phyloP scores from a whole-genome alignment of 2,329 filamentous ascomycete genomes.

The Botrytis squamosa region DNA sequence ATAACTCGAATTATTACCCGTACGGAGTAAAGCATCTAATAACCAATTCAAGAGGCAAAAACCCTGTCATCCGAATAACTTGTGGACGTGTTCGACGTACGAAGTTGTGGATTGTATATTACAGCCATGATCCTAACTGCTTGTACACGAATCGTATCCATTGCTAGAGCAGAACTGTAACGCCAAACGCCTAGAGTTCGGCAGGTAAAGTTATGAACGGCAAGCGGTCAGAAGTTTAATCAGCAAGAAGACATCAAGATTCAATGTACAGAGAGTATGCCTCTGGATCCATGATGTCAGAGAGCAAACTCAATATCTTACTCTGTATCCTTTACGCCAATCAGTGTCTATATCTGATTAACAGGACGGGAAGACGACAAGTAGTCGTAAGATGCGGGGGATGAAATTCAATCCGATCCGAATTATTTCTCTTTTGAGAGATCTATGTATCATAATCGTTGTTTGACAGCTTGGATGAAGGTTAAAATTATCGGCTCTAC shows the following conservation, averaged over 20 bases:
- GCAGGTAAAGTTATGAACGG: neutral
- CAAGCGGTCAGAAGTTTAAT: neutral
- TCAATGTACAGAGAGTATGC: neutral
- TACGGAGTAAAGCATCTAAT: neutral
- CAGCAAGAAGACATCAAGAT: neutral
- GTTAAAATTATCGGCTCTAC: neutral
- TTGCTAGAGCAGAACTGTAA: neutral
- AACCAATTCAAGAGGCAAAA: neutral
- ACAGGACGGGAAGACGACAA: neutral
- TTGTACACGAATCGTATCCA: slow-evolving; percentile 12
- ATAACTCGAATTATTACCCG: neutral
- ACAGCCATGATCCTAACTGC: slow-evolving; percentile 13
- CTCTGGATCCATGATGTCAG: slow-evolving; percentile 1
- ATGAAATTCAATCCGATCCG: too few relatives aligned
- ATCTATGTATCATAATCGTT: neutral
- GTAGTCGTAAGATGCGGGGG: neutral
- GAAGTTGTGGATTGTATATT: neutral
- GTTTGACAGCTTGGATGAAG: neutral
- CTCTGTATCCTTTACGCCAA: neutral
- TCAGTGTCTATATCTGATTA: neutral
- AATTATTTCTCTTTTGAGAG: neutral
- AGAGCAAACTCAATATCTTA: neutral
- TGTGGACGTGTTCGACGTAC: slow-evolving; percentile 2
- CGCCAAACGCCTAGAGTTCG: neutral
- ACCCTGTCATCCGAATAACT: neutral